Base-by-base conservation (phyloP, 2,329 filamentous ascomycete genomes). In the Colletotrichum salicis region DNA sequence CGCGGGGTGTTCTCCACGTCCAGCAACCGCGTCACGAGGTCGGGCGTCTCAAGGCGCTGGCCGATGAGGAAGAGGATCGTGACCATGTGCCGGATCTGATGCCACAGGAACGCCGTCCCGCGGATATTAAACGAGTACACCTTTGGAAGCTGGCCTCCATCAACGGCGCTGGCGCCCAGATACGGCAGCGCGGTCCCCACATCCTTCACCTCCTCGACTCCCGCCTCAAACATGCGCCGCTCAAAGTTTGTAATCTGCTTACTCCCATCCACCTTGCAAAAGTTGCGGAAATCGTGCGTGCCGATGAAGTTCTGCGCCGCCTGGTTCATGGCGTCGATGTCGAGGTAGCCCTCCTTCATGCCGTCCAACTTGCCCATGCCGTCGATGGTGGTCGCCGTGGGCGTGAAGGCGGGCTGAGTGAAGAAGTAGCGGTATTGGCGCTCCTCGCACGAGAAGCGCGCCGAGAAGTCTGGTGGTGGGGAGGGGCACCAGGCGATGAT, bases 351-450 rank as follows among this genome's bases (percentile, higher is more conserved):
- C 74, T 92, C 88, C 78, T 88, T 89, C 51, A 79, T 71, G 74
- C 73, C 71, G 66, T 73, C 65, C 22, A 41, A 51, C 24, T 60
- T 57, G 45, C 41, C 69, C 24, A 59, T 57, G 45, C 41, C 69
- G 48, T 45, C 8, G 59, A 31, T 5, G 88, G 89, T 73, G 24
- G 86, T 78, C 1, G 86, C 83, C 0, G 92, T 90, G 0, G 94
- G 94, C 2, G 90, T 85, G 78, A 94, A 97, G 1, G 93, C 94
- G 0, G 96, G 96, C 79, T 98, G 94, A 0, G 96, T 98, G 85
- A 99, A 99, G 86, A 97, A 98, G 83, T 99, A 99, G 70, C 94
- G 91, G 84, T 99, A 99, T 75, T 93, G 92, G 37, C 96, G 89
- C 82, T 98, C 95, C 73, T 92, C 90, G 82, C 96, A 99, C 65